These are phyloP conservation scores for Fomitopsis betulina DNA, from an alignment of 1,284 basidiomycete species.

Conservation along the genomic window DNA sequence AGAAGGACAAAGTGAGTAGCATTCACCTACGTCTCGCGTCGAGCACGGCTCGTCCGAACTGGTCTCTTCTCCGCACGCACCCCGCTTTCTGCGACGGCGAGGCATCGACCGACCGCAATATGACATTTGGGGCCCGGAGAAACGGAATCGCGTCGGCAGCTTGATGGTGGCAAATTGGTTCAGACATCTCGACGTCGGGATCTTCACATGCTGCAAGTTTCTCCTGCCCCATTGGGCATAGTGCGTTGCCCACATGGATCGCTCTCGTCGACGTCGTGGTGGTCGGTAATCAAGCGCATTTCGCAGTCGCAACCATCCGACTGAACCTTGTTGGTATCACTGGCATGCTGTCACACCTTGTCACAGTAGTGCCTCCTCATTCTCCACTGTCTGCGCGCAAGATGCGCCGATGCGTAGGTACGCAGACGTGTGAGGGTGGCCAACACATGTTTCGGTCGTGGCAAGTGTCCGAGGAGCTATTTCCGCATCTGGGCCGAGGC, in stretches of 20 bases:
- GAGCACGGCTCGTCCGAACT: neutral
- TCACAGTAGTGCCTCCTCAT: neutral
- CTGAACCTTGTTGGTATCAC: neutral
- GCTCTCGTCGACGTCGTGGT: neutral
- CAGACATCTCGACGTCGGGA: neutral
- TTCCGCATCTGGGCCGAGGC: neutral
- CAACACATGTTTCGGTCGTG: neutral
- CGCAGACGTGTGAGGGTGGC: neutral
- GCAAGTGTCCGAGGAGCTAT: neutral
- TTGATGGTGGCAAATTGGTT: neutral
- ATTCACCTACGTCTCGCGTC: neutral
- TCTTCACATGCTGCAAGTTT: neutral
- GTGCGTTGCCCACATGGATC: neutral
- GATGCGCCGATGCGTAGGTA: neutral
- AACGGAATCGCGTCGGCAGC: neutral
- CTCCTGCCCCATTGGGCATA: neutral
- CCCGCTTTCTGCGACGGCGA: neutral
- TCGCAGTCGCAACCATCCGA: neutral
- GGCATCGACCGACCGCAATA: neutral
- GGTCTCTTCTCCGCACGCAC: neutral
- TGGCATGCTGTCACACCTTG: neutral
- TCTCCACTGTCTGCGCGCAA: neutral
- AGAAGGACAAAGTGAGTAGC: constrained; percentile 19
- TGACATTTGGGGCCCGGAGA: neutral
- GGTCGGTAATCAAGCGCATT: neutral